phyloP scores from a whole-genome alignment of 192 early-diverging fungal genomes.

The Chytriomyces sp. region DNA sequence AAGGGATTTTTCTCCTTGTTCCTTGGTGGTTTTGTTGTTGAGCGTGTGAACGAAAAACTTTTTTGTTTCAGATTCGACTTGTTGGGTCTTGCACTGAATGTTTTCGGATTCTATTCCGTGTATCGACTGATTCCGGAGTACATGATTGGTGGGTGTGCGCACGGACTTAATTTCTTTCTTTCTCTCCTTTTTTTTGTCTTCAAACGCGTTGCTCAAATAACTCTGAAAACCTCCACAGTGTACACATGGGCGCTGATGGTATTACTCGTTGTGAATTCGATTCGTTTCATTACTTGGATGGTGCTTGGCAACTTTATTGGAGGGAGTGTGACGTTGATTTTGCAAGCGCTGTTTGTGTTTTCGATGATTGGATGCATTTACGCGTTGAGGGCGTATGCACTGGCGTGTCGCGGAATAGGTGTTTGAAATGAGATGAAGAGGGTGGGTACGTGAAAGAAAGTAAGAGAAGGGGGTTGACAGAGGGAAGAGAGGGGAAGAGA shows the following conservation, averaged over 20 bases:
- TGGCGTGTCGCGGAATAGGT: slow-evolving; percentile 24
- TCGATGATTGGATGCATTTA: slow-evolving; percentile 19
- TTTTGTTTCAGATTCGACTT: slow-evolving; percentile 10
- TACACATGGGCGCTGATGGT: slow-evolving; percentile 17
- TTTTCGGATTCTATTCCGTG: slow-evolving; percentile 27
- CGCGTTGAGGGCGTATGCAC: slow-evolving; percentile 13
- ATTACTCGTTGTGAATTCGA: slow-evolving; percentile 8
- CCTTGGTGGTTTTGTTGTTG: not conserved
- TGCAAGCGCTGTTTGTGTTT: slow-evolving; percentile 19
- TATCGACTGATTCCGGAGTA: slow-evolving; percentile 28
- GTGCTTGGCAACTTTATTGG: not conserved
- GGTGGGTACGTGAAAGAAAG: too few relatives aligned
- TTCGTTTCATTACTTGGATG: slow-evolving; percentile 11
- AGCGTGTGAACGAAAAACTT: not conserved
- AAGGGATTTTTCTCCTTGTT: not conserved
- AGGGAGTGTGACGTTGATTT: not conserved
- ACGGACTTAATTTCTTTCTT: too few relatives aligned
- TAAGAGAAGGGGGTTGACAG: not conserved
- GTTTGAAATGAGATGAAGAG: too few relatives aligned
- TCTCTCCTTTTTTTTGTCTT: not conserved
- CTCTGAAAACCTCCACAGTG: not conserved
- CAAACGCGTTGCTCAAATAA: too few relatives aligned
- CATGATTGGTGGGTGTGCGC: slow-evolving; percentile 16
- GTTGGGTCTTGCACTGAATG: not conserved
- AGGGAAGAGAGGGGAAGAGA: not conserved